Conservation (phyloP, 2,329 filamentous ascomycete genomes). For the Fusarium euwallaceae region DNA sequence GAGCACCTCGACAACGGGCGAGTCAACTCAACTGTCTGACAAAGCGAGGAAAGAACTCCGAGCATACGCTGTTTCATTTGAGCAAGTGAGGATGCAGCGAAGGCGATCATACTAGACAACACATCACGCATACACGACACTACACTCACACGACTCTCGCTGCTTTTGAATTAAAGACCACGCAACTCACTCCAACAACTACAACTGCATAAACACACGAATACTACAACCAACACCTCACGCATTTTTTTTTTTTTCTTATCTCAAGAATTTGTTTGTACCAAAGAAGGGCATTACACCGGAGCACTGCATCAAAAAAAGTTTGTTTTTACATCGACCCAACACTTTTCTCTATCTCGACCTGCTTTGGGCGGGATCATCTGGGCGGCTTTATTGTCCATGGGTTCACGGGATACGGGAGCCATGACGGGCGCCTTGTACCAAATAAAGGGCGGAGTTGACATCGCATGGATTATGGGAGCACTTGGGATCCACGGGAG, state of each 20-base stretch:
- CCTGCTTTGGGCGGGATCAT: constrained; percentile 36
- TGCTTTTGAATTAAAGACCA: constrained; percentile 33
- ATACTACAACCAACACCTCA: constrained; percentile 38
- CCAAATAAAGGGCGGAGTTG: constrained; percentile 50
- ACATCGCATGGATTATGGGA: constrained; percentile 51
- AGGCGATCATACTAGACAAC: constrained; percentile 67
- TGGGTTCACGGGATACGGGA: constrained; percentile 34
- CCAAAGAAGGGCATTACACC: constrained; percentile 60
- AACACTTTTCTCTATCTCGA: constrained; percentile 40
- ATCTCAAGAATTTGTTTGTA: constrained; percentile 54
- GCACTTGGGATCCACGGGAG: constrained; percentile 45
- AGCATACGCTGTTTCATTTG: constrained; percentile 90
- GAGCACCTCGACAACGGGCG: constrained; percentile 69
- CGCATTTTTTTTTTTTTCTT: constrained; percentile 33
- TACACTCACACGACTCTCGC: constrained; percentile 18
- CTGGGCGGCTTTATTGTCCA: constrained; percentile 42
- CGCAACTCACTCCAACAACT: constrained; percentile 52
- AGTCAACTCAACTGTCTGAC: constrained; percentile 74
- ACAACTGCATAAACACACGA: constrained; percentile 30
- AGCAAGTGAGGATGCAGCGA: constrained; percentile 77
- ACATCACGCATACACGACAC: constrained; percentile 24
- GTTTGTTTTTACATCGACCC: constrained; percentile 44
- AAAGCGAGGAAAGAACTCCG: constrained; percentile 84
- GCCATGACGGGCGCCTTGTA: constrained; percentile 48
- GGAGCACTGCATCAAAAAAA: constrained; percentile 65